Evolutionary conservation across 2,329 filamentous ascomycete genomes (phyloP), one percentile per base, ranked within the genome.

Genomic region (Epichloe bromicola): DNA sequence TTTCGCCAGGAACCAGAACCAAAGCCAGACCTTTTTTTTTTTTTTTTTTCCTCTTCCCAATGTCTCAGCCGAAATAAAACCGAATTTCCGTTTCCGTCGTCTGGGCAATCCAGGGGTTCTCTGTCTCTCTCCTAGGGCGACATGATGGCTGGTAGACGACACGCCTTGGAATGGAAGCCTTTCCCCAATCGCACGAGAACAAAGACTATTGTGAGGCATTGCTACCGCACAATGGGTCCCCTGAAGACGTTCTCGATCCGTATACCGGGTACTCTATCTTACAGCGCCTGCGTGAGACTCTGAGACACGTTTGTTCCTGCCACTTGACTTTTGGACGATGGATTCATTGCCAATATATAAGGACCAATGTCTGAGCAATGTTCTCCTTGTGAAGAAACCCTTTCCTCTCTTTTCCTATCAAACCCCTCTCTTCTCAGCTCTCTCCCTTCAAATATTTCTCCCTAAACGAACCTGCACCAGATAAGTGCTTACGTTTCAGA

Each of bases 321-420:
- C 50, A 49, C 50, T 41, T 42, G 40, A 23, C 20, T 49, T 45
- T 36, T 36, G 33, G 42, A 45, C 34, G 30, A 38, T 41, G 30
- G 15, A 48, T 34, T 19, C 6, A 37, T 15, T 45, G 33, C 23
- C 50, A 46, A 46, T 54, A 54, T 54, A 53, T 50, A 53, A 50
- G n/a, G 19, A 17, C 3, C 40, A 23, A 23, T 54, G 38, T 50
- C 46, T 52, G 20, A 45, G 43, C 37, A 40, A 43, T 37, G 19
- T 14, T 17, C 17, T 44, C 44, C 37, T 40, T 20, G 41, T n/a
- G 12, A 50, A 19, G 40, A 20, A 8, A 19, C 30, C 19, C 36
- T 14, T 19, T 38, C n/a, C 49, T 45, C 40, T 36, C 45, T 53
- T 55, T 45, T 39, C 41, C 38, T 51, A 38, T 4, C 5, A n/a